Evolutionary conservation across 78 protist species (phyloP).

Genomic region (Dictyostelium intermedium): DNA sequence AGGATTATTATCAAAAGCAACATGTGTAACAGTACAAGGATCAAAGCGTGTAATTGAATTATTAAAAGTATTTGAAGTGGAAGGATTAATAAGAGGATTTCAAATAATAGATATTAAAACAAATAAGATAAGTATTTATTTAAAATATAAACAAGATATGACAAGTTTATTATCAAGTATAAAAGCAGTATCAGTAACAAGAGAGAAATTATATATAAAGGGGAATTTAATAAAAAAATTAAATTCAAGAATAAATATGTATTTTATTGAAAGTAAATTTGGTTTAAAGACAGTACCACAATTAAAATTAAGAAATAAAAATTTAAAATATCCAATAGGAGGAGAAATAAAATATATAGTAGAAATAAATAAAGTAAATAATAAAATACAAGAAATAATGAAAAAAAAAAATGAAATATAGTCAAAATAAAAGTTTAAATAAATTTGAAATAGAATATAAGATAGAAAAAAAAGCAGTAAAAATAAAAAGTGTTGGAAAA

Average conservation of each 20-base stretch:
- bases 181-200: neutral
- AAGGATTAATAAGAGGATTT: slow-evolving; percentile 7
- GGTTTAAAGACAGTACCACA: neutral
- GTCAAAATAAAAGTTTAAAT: neutral
- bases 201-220: neutral
- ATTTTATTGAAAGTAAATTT: neutral
- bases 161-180: neutral
- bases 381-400: neutral
- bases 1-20: neutral
- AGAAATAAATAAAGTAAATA: neutral
- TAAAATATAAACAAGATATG: slow-evolving; percentile 1
- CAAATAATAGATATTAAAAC: neutral
- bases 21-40: neutral
- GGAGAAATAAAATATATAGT: neutral
- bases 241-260: neutral
- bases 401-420: slow-evolving; percentile 13
- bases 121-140: neutral
- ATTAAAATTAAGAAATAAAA: neutral
- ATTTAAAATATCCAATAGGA: neutral
- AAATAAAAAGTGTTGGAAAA: neutral
- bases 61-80: neutral
- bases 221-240: neutral
- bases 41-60: neutral
- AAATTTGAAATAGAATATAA: slow-evolving; percentile 8
- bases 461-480: neutral